These are phyloP conservation scores for Ganoderma leucocontextum DNA, from an alignment of 1,284 basidiomycete species.

Conservation along the genomic window DNA sequence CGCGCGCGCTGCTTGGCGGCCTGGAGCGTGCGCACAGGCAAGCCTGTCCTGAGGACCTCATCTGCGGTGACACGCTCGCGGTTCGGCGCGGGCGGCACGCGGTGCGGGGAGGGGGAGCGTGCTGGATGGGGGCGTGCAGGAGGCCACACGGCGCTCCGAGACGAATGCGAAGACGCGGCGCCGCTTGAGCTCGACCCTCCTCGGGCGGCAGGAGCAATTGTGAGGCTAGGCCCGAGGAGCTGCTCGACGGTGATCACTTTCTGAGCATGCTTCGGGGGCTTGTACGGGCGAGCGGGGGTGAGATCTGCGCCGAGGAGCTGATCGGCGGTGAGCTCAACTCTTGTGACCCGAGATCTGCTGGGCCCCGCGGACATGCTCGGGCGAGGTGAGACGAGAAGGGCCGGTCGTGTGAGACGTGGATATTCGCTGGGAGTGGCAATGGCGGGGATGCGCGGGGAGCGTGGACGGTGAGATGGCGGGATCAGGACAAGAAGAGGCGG, in stretches of 20 bases:
- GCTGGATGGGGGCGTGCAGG: neutral
- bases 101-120: conserved; percentile 11
- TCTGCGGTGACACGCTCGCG: conserved; percentile 29
- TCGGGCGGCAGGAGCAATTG: conserved; percentile 22
- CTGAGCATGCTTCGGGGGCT: conserved; percentile 17
- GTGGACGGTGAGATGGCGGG: neutral
- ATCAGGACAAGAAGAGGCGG: neutral
- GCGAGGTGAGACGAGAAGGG: neutral
- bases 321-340: conserved; percentile 32
- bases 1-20: conserved; percentile 28
- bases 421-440: neutral
- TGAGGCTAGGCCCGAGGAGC: conserved; percentile 31
- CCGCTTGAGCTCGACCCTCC: neutral
- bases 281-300: conserved; percentile 23
- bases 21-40: conserved; percentile 32
- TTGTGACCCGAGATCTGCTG: conserved; percentile 26
- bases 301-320: conserved; percentile 31
- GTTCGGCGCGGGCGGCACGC: conserved; percentile 11
- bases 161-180: conserved; percentile 7
- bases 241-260: conserved; percentile 29
- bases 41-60: conserved; percentile 30
- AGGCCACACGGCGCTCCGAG: conserved; percentile 8
- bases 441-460: neutral
- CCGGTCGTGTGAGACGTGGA: neutral
- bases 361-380: conserved; percentile 23